Base-by-base conservation (phyloP, 2,329 filamentous ascomycete species). In the Pseudocercospora cruenta region DNA sequence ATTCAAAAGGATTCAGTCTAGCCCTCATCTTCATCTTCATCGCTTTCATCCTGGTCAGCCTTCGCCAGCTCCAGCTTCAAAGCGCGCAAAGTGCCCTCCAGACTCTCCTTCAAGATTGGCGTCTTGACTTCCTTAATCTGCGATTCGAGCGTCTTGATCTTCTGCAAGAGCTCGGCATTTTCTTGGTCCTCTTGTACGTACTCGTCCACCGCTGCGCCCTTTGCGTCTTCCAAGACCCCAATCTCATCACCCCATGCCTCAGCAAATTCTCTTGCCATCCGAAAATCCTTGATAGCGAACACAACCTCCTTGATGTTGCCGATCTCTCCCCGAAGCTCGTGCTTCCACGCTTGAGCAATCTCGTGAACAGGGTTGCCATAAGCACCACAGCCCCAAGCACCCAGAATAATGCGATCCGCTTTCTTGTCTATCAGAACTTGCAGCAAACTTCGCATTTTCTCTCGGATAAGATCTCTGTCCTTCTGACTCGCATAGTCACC, bases 311-410 rank as follows among this genome's bases (percentile, higher is more conserved):
- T 78, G 54, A 88, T 71, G 0, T 77, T 74, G 21, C 63, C 14
- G 2, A 10, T 4, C 19, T 54, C 24, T 22, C 51, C 51, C 1
- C 21, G 2, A 10, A 54, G 7, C 16, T 24, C 51, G 64, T 69
- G 60, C 62, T 77, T 81, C 67, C 78, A 80, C 82, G 81, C 16
- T 78, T 75, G 12, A n/a, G 87, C 86, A 24, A 90, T 77, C 73
- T 89, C 86, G 0, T 76, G 77, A 0, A 87, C 82, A 0, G 87
- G 87, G 66, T 90, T 89, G 0, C 86, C 86, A 64, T 88, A 88
- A 0, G 86, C 86, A 2, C 87, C 87, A 67, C 87, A 89, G 0
- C 88, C 88, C 86, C 87, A 89, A 0, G 87, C 87, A 0, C 88
- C 88, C 0, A 90, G 77, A 0, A 90, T 84, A 0, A 89, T 69